Base-by-base conservation (phyloP, 805 yeast genomes). In the Yamadazyma laniorum region DNA sequence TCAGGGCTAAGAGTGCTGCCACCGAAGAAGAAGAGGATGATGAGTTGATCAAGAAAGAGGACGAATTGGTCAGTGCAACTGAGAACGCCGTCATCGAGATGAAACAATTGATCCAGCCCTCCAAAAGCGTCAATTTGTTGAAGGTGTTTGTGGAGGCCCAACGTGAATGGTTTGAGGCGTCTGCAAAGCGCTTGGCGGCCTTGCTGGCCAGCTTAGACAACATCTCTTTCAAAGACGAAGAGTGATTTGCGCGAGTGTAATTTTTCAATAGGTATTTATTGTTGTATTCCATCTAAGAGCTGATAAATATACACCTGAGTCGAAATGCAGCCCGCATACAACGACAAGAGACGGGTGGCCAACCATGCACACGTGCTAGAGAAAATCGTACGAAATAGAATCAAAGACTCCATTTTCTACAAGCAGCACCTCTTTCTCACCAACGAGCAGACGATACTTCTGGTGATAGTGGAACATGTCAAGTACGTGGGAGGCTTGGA, bases 11-110 rank as follows among this genome's bases (percentile, higher is more conserved):
- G 32, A 29, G 40, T 16, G 41, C 49, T 18, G 16, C 18, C 8
- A 46, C 39, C 13, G 70, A 69, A 29, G 84, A 77, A 37, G 68
- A 65, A 29, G 70, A 80, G 47, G 65, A 67, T 45, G 72, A 70
- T 46, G 77, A 74, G 38, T 63, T 77, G 48, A 80, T 79, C 42
- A 56, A 65, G 13, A 70, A 70, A 43, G 95, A 85, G 59, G 95
- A 85, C 55, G 91, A 83, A 45, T 75, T 85, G 47, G 93, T 85
- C 25, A 76, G 80, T 48, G 86, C 88, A 18, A 85, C 89, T 3
- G 82, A 84, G 40, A 65, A 73, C 18, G 93, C 95, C 0, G 93
- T 84, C n/a, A 76, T 78, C 50, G 78, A 80, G 37, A 84, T 85
- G 93, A 79, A 82, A 58, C 77, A 73, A 47, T 67, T 85, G 39